Conservation (phyloP, 1,284 basidiomycete genomes). For the Cutaneotrichosporon mucoides region DNA sequence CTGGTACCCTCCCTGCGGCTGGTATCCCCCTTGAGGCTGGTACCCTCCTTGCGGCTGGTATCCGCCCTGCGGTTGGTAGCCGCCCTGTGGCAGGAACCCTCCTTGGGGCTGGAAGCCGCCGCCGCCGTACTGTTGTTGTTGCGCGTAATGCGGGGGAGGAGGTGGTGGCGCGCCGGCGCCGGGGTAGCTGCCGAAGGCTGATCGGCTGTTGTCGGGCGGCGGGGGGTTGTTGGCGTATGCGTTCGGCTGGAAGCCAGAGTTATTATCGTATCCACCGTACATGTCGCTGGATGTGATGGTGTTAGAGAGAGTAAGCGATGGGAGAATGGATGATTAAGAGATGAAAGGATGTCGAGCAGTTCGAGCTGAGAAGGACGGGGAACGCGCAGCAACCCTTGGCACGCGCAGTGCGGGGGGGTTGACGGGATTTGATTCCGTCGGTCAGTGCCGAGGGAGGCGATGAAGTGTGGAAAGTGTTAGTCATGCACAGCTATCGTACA, state of each 20-base stretch:
- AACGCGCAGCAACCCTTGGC: no score
- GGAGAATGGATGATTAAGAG: not conserved
- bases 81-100: not conserved
- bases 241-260: not conserved
- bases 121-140: not conserved
- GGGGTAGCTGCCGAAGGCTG: not conserved
- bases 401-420: no score
- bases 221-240: conserved; percentile 1
- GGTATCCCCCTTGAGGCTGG: not conserved
- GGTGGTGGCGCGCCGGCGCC: not conserved
- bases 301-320: no score
- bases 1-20: not conserved
- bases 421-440: no score
- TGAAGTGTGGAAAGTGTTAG: no score
- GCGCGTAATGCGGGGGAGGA: not conserved
- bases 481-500: no score
- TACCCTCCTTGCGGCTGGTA: not conserved
- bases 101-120: conserved; percentile 1
- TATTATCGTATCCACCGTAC: not conserved
- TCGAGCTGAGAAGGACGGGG: not conserved
- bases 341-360: not conserved
- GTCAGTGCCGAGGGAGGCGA: no score
- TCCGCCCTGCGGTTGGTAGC: not conserved
- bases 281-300: not conserved
- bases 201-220: not conserved